Base-by-base conservation (phyloP, 805 yeast genomes). In the Metschnikowia peoriensis region DNA sequence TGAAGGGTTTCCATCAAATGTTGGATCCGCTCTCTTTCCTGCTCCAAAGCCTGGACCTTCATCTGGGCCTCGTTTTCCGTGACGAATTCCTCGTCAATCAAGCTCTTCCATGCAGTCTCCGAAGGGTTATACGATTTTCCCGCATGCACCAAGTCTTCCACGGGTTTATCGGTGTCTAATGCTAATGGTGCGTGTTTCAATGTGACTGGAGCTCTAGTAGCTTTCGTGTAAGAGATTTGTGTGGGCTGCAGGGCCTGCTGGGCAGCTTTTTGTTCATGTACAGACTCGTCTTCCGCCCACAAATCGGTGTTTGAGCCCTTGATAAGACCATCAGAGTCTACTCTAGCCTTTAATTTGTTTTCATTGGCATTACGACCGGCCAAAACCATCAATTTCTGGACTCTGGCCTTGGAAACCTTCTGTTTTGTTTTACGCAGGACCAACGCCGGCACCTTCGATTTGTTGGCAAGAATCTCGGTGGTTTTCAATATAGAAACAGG, bases 71-170 rank as follows among this genome's bases (percentile, higher is more conserved):
- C 76, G 62, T 83, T 81, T 63, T 90, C 96, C 50, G 76, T 74
- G 48, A 66, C 77, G 60, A 78, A 85, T 69, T 91, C 97, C 49
- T 76, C 73, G 49, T 81, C 73, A 48, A 94, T 81, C 60, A 92
- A 77, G 16, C 68, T 70, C 61, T 83, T 83, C 99, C 99, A 94
- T 28, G 88, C 82, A 51, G 85, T 87, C 57, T 85, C 75, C 11
- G 93, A 79, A 28, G 99, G 99, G 66, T 94, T 94, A 66, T 90
- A 94, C 2, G 98, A 92, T 67, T 87, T 88, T 50, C 98, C 98
- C 1, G 86, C 94, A 61, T 86, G 85, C 11, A 96, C 91, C 4
- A 84, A 40, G 41, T 44, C 47, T 40, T 63, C 61, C 9, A 64
- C 61, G 12, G 58, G 51, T 1, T 60, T 67, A 16, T 76, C 84